Evolutionary conservation across 1,284 basidiomycete genomes (phyloP).

Genomic region (Crucibulum parvulum): DNA sequence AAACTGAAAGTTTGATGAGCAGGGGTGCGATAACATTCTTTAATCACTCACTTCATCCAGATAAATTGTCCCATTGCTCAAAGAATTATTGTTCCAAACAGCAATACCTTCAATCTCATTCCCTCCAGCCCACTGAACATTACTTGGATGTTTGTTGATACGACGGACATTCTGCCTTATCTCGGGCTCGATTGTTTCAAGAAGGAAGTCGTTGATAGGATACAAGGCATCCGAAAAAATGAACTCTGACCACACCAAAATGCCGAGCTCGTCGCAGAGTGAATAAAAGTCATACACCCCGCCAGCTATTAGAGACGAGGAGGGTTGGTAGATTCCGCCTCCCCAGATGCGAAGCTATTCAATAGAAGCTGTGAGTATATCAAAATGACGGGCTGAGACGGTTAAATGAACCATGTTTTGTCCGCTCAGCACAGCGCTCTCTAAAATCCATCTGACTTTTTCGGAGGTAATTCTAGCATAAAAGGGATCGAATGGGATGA

Average conservation of each 20-base stretch:
- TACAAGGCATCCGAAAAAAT: constrained; percentile 69
- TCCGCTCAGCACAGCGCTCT: constrained; percentile 60
- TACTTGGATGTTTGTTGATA: constrained; percentile 63
- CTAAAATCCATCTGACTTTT: constrained; percentile 59
- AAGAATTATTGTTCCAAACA: constrained; percentile 40
- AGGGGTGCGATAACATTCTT: not conserved
- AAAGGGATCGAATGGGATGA: constrained; percentile 68
- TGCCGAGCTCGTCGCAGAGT: constrained; percentile 67
- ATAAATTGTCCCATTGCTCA: constrained; percentile 51
- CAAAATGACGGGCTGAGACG: not conserved
- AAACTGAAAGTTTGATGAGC: constrained; percentile 39
- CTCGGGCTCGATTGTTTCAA: constrained; percentile 61
- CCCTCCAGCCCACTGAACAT: constrained; percentile 66
- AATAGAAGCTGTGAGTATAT: not conserved
- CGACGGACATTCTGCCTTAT: constrained; percentile 64
- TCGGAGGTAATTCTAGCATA: constrained; percentile 58
- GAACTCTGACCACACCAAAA: constrained; percentile 70
- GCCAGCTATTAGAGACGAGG: constrained; percentile 43
- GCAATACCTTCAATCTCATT: constrained; percentile 68
- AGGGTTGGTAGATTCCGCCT: constrained; percentile 60
- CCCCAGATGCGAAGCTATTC: constrained; percentile 64
- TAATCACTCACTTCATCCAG: constrained; percentile 51
- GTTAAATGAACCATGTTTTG: constrained; percentile 58
- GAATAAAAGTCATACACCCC: constrained; percentile 66
- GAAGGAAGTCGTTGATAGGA: constrained; percentile 59